These are phyloP conservation scores for Clitopilus hobsonii DNA, from an alignment of 768 basidiomycete species.

Conservation along the genomic window DNA sequence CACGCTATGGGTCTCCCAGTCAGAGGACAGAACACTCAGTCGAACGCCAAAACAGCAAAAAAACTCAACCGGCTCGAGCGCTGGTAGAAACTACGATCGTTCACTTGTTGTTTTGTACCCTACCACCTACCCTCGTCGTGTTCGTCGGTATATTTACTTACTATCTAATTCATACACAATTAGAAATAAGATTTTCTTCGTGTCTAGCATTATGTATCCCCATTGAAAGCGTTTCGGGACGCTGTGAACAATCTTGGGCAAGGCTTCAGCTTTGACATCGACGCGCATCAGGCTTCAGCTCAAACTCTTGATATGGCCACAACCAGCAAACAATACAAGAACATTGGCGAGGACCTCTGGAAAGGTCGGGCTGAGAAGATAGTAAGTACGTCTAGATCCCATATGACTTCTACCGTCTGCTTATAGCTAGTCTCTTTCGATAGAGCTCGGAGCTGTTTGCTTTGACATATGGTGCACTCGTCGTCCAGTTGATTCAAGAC, in stretches of 20 bases:
- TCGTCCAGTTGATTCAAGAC: conserved; percentile 97
- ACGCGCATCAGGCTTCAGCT: conserved; percentile 8
- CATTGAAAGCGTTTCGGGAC: neutral
- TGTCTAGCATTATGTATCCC: too few relatives aligned
- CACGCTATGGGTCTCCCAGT: conserved; percentile 94
- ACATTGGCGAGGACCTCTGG: conserved; percentile 93
- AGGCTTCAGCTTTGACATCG: neutral
- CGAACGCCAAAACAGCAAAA: conserved; percentile 85
- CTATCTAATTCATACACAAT: neutral
- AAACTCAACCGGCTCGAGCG: conserved; percentile 87
- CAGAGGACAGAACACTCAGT: conserved; percentile 89
- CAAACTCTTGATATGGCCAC: conserved; percentile 50
- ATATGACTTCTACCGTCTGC: conserved; percentile 1
- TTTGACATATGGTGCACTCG: conserved; percentile 94
- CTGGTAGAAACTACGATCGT: conserved; percentile 14
- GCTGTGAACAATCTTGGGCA: neutral
- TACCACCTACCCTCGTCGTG: neutral
- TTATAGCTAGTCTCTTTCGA: conserved; percentile 14
- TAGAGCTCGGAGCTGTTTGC: conserved; percentile 98
- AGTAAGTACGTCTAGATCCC: conserved; percentile 40
- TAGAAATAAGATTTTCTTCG: neutral
- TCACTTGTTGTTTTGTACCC: neutral
- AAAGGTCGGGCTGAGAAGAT: conserved; percentile 93
- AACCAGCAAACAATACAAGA: conserved; percentile 80
- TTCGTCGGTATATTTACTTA: neutral